Base-by-base conservation (phyloP, 2,329 filamentous ascomycete species). In the Onygenales sp. region DNA sequence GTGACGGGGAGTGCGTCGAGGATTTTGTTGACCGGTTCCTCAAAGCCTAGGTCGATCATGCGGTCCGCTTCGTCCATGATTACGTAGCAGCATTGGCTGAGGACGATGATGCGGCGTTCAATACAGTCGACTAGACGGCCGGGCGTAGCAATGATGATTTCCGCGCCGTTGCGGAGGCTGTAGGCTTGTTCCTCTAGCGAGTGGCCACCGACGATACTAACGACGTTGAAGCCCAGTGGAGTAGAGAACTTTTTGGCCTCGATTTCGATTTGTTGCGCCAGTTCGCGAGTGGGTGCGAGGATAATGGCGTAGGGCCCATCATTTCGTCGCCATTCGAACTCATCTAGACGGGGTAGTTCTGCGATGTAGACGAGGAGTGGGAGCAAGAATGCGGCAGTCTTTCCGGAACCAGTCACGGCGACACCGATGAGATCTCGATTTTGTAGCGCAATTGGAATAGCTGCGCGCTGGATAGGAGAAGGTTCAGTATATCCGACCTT, bases 41-140 rank as follows among this genome's bases (percentile, higher is more conserved):
- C 93, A 67, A 98, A 98, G 45, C 93, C 93, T 56, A 97, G 83
- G 67, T 98, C 93, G 59, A 98, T 95, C 93, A 98, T 98, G 52
- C 92, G 87, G 73, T 98, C 93, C 39, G 93, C 93, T 79, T 98
- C 93, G 69, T 98, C 93, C 92, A 98, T 96, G 71, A 98, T 95
- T 53, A 97, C 82, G 72, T 97, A 97, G 74, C 91, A 95, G 70
- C 93, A 97, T 71, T 97, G 93, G n/a, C 84, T 85, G 47, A 97
- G 81, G 1, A 98, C 92, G 2, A 97, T 78, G 33, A 97, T 83
- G 36, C 92, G 85, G 14, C 93, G 82, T 70, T 98, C 93, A 61
- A 98, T 93, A 70, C 91, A 97, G 74, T 98, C 93, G 7, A 97
- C 88, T 0, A 98, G 81, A 79, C 93, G 91, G 73, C 93, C 93